phyloP scores from a whole-genome alignment of 768 basidiomycete species.

The Sistotremastrum niveocremeum region DNA sequence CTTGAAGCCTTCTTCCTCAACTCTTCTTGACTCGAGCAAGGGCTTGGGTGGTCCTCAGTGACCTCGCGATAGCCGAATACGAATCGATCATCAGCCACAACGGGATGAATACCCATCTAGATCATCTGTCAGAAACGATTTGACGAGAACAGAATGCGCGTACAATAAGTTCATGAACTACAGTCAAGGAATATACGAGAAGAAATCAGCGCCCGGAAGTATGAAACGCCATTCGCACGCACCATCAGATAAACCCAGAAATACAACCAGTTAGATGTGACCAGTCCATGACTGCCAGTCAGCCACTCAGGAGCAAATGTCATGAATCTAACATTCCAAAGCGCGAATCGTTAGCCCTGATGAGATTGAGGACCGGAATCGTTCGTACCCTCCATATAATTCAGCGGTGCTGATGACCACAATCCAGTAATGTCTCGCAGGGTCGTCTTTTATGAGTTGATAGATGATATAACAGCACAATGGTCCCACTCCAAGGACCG shows the following conservation, averaged over 20 bases:
- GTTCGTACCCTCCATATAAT: constrained; percentile 58
- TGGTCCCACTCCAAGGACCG: constrained; percentile 61
- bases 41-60: constrained; percentile 30
- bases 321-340: constrained; percentile 48
- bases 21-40: constrained; percentile 10
- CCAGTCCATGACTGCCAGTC: constrained; percentile 54
- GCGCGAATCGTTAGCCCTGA: background rate
- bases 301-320: constrained; percentile 85
- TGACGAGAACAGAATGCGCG: constrained; percentile 14
- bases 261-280: constrained; percentile 55
- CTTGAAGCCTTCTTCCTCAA: background rate
- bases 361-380: background rate
- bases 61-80: constrained; percentile 50
- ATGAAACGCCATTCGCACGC: constrained; percentile 18
- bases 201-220: background rate
- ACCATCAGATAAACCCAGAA: constrained; percentile 77
- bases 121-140: constrained; percentile 1
- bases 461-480: constrained; percentile 60
- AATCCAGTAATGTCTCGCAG: constrained; percentile 60
- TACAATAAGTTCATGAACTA: constrained; percentile 77
- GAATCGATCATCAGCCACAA: constrained; percentile 68
- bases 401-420: constrained; percentile 64
- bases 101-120: constrained; percentile 71
- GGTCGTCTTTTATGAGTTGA: constrained; percentile 50
- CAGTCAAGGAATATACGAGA: background rate